These are phyloP conservation scores for Fusarium hainanense DNA, from an alignment of 2,329 filamentous ascomycete genomes.

Conservation along the genomic window DNA sequence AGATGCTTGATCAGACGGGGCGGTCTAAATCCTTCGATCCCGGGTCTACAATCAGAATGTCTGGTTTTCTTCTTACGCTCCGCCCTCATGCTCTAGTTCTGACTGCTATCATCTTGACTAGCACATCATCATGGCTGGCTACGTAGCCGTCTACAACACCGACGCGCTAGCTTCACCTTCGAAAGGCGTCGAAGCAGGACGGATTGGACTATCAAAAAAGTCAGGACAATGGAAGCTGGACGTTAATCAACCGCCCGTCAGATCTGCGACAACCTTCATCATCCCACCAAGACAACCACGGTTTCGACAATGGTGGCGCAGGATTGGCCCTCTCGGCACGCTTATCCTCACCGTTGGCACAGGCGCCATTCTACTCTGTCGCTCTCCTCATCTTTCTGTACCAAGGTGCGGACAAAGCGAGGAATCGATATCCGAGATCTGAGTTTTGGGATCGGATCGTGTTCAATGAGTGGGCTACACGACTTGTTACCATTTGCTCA, in stretches of 20 bases:
- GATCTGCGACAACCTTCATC: background rate
- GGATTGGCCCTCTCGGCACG: constrained; percentile 2
- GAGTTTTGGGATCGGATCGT: constrained; percentile 16
- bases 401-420: constrained; percentile 5
- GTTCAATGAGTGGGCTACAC: constrained; percentile 14
- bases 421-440: background rate
- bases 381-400: constrained; percentile 19
- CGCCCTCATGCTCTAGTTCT: too few relatives aligned
- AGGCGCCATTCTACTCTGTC: constrained; percentile 1
- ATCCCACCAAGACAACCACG: background rate
- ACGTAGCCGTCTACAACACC: background rate
- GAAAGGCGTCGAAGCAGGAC: too few relatives aligned
- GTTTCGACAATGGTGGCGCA: constrained; percentile 11
- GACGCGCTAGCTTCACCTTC: background rate
- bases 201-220: background rate
- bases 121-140: background rate
- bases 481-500: constrained; percentile 26
- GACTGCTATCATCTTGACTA: background rate
- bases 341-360: constrained; percentile 4
- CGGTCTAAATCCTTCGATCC: background rate
- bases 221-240: background rate
- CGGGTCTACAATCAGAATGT: background rate
- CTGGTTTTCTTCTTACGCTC: background rate
- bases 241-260: background rate
- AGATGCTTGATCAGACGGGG: background rate